Conservation (phyloP, 2,329 filamentous ascomycete genomes). For the Ceratocystis papillata region DNA sequence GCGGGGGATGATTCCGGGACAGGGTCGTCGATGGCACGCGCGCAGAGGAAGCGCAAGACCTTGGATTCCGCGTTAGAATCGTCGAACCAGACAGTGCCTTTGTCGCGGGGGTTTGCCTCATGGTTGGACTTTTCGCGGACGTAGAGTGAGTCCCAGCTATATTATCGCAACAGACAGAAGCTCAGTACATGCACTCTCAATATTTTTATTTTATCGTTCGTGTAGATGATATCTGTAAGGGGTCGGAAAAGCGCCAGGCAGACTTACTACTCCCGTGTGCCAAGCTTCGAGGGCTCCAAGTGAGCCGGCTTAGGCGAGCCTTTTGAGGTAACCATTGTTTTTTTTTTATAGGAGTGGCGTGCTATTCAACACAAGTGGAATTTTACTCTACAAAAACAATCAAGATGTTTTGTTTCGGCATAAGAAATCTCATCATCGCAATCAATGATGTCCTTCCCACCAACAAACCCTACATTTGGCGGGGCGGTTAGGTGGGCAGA, state of each 20-base stretch:
- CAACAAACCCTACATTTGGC: not conserved
- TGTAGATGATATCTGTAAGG: too few relatives aligned
- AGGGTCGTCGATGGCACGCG: conserved; percentile 6
- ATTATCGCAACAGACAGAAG: not conserved
- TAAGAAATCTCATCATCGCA: not conserved
- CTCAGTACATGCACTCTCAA: not conserved
- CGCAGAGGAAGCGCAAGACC: conserved; percentile 56
- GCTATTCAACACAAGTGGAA: not conserved
- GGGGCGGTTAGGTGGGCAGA: not conserved
- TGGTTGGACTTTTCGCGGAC: conserved; percentile 60
- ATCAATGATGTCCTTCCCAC: not conserved
- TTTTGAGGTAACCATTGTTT: conserved; percentile 5
- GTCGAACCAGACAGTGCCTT: conserved; percentile 92
- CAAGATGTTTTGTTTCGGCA: conserved; percentile 1
- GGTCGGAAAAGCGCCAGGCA: too few relatives aligned
- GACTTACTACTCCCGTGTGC: conserved; percentile 80
- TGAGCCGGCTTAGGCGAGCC: conserved; percentile 42
- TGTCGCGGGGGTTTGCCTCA: conserved; percentile 59
- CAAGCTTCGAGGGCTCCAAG: conserved; percentile 66
- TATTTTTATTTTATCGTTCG: not conserved
- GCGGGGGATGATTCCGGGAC: not conserved
- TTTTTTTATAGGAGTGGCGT: not conserved
- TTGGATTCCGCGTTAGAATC: conserved; percentile 81
- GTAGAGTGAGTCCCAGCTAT: conserved; percentile 69
- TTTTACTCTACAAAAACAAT: not conserved